Base-by-base conservation (phyloP, 2,329 filamentous ascomycete species). In the Gaeumannomyces sp. region DNA sequence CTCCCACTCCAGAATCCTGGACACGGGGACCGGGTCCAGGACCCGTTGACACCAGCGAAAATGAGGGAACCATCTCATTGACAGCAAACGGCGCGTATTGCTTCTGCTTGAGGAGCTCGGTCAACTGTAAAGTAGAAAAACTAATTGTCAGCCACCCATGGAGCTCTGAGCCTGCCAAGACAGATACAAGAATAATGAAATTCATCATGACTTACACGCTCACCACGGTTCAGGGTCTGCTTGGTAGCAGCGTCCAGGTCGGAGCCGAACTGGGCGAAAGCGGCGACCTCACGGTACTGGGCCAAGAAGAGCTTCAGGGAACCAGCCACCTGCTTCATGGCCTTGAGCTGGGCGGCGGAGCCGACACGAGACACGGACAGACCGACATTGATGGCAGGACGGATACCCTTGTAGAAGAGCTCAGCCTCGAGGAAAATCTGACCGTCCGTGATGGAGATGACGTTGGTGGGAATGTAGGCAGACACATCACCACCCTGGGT, bases 321-420 rank as follows among this genome's bases (percentile, higher is more conserved):
- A 88, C 95, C 95, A 77, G 95, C 95, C 75, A 99, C 95, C 87
- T 99, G 95, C 89, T 99, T 99, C 95, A 99, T 99, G 84, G 95
- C 93, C 92, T 98, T 99, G 81, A 98, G 88, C 88, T 99, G 95
- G 79, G 95, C 95, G 80, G 95, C 92, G 77, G 95, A 99, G 80
- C 95, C 95, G 89, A 99, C 95, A 92, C 95, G 95, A 73, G 95
- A 99, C 75, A 99, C 95, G 76, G 95, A 99, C 74, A 99, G 92
- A 95, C 95, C 95, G 91, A 99, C 95, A 89, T 99, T 99, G 82
- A 99, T 99, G 84, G 95, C 95, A 75, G 95, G 95, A 78, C 95
- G 94, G 82, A 99, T 84, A 96, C 95, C 95, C 92, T 99, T 99
- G 92, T 97, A 98, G 91, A 98, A 99, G 71, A 98, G 87, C 83